These are phyloP conservation scores for Aspergillus japonicus DNA, from an alignment of 2,329 filamentous ascomycete genomes.

Conservation along the genomic window DNA sequence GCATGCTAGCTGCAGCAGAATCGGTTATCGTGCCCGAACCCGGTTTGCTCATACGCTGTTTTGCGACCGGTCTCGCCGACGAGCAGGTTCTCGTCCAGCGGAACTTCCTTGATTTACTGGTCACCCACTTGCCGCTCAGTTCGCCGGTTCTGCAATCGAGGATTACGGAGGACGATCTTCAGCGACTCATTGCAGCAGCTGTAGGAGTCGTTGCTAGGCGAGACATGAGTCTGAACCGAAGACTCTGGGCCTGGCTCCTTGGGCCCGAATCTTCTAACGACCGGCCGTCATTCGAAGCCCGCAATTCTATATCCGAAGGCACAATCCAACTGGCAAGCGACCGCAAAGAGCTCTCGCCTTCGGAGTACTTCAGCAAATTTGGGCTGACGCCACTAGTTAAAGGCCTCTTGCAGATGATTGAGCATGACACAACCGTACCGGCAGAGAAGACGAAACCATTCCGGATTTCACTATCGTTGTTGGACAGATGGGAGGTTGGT, in stretches of 20 bases:
- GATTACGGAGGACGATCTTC: constrained; percentile 72
- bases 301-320: constrained; percentile 28
- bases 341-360: constrained; percentile 56
- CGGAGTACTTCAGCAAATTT: constrained; percentile 78
- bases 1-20: constrained; percentile 41
- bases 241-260: constrained; percentile 94
- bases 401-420: constrained; percentile 76
- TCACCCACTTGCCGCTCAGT: constrained; percentile 83
- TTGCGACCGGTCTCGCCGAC: constrained; percentile 84
- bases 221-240: constrained; percentile 94
- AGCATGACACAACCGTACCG: constrained; percentile 53
- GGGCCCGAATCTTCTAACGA: constrained; percentile 64
- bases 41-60: constrained; percentile 83
- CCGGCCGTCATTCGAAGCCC: constrained; percentile 30
- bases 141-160: constrained; percentile 75
- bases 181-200: constrained; percentile 77
- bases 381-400: constrained; percentile 72
- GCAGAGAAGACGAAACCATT: constrained; percentile 79
- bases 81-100: constrained; percentile 88
- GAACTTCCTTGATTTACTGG: constrained; percentile 88
- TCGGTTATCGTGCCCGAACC: constrained; percentile 72
- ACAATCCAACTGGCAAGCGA: constrained; percentile 29
- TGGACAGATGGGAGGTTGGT: constrained; percentile 98
- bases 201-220: constrained; percentile 82
- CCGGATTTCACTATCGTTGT: constrained; percentile 86